Conservation (phyloP, 768 basidiomycete species). For the Russula griseocarnosa region DNA sequence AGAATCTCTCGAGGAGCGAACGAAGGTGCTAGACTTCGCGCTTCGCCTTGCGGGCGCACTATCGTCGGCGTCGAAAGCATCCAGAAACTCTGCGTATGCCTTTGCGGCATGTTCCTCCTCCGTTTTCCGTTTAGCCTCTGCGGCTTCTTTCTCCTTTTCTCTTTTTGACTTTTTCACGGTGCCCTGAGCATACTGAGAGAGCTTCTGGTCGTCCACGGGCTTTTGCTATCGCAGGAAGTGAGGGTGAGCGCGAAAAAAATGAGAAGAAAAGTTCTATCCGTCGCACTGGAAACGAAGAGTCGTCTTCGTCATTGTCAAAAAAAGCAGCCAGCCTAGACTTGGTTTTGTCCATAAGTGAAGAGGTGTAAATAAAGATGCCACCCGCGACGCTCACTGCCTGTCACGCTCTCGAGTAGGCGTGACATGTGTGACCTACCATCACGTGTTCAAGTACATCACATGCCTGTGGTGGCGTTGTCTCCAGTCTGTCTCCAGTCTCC, state of each 20-base stretch:
- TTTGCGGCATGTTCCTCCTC: slow-evolving; percentile 77
- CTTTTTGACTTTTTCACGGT: slow-evolving; percentile 82
- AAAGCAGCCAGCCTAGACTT: slow-evolving; percentile 69
- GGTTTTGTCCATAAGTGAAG: slow-evolving; percentile 57
- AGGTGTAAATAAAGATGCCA: neutral
- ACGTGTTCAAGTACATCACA: too few relatives aligned
- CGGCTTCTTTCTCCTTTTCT: slow-evolving; percentile 90
- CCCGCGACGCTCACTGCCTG: too few relatives aligned
- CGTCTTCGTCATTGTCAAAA: slow-evolving; percentile 83
- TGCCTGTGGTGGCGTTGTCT: too few relatives aligned
- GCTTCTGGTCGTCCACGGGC: slow-evolving; percentile 78
- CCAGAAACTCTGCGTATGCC: slow-evolving; percentile 80
- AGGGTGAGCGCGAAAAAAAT: slow-evolving; percentile 55
- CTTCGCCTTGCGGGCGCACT: slow-evolving; percentile 41
- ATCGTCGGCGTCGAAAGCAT: slow-evolving; percentile 76
- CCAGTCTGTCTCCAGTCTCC: too few relatives aligned
- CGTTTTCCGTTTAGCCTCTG: slow-evolving; percentile 81
- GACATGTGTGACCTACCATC: too few relatives aligned
- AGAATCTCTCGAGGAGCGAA: slow-evolving; percentile 50
- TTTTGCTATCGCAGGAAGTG: slow-evolving; percentile 63
- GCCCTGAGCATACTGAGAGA: slow-evolving; percentile 82
- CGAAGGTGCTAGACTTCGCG: slow-evolving; percentile 51
- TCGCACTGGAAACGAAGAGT: slow-evolving; percentile 88
- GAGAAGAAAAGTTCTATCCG: slow-evolving; percentile 61
- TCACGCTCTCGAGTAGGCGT: neutral